These are phyloP conservation scores for Claviceps sp. DNA, from an alignment of 2,329 filamentous ascomycete species.

Conservation along the genomic window DNA sequence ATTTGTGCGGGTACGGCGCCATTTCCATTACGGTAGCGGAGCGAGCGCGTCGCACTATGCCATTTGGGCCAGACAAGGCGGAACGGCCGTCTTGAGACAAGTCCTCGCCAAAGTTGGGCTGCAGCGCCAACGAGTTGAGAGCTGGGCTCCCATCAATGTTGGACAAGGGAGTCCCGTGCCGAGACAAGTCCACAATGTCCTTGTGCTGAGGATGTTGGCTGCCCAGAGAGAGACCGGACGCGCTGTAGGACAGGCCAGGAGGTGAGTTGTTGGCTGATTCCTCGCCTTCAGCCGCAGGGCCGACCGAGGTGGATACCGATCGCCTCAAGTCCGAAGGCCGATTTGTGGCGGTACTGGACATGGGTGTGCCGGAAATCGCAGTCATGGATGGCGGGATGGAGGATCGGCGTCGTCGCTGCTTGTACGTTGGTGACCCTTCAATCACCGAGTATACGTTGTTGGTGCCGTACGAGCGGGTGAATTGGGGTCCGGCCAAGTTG, in stretches of 20 bases:
- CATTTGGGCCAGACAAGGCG: conserved; percentile 56
- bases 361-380: conserved; percentile 53
- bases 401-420: conserved; percentile 86
- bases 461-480: conserved; percentile 55
- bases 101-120: conserved; percentile 61
- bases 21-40: conserved; percentile 96
- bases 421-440: conserved; percentile 96
- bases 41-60: conserved; percentile 75
- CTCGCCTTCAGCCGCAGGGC: conserved; percentile 67
- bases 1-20: conserved; percentile 92
- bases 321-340: conserved; percentile 81
- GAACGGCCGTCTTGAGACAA: conserved; percentile 45
- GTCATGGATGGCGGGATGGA: conserved; percentile 74
- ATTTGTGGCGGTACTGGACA: conserved; percentile 50
- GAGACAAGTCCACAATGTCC: conserved; percentile 70
- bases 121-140: conserved; percentile 55
- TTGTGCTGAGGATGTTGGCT: conserved; percentile 54
- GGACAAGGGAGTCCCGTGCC: conserved; percentile 80
- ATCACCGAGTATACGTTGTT: conserved; percentile 91
- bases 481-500: conserved; percentile 69
- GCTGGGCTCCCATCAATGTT: conserved; percentile 72
- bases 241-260: conserved; percentile 59
- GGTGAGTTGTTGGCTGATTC: conserved; percentile 70
- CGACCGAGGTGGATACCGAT: conserved; percentile 79
- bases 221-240: conserved; percentile 48